Evolutionary conservation across 495 filamentous ascomycete genomes (phyloP), one percentile per base, ranked within the genome.

Genomic region (Glarea lozoyensis): DNA sequence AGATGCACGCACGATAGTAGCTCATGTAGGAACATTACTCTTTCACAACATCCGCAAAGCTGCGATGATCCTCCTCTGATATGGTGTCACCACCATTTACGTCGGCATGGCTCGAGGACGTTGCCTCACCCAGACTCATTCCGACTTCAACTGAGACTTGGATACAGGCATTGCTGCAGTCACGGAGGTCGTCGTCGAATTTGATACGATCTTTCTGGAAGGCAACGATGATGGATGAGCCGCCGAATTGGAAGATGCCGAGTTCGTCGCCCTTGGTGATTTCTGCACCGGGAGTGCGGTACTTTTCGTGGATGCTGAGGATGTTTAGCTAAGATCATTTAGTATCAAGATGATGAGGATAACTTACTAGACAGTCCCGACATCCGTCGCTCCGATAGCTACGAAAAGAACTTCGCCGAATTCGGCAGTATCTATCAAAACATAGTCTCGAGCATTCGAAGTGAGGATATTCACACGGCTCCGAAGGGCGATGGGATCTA

Each of bases 301-400:
- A 34, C 17, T 15, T 6, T 13, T 35, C 42, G 19, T 35, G n/a
- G n/a, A 44, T 44, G 12, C 42, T 44, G 31, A 2, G 10, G 10
- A 17, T 13, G 11, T 3, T 24, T 37, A 7, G 6, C 88, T 95
- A 53, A 96, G 94, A 21, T 94, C 78, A 0, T 89, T 2, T 10
- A 22, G 11, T n/a, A 25, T 34, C 15, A 23, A 10, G 7, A 3
- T 43, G 7, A n/a, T 15, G 34, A 5, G 18, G 13, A 23, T 23
- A 21, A 37, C 42, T 2, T 37, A 44, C 42, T 44, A 4, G 13
- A 44, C 96, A 60, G 84, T 90, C 22, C 90, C 90, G 10, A 97
- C 90, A 88, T 96, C 94, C 88, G 96, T 97, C 43, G 90, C 90
- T 30, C 90, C 90, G 10, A 97, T 83, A 57, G 90, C 96, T 30